Evolutionary conservation across 345 rosid genomes (phyloP).

Genomic region (Toxicodendron radicans): DNA sequence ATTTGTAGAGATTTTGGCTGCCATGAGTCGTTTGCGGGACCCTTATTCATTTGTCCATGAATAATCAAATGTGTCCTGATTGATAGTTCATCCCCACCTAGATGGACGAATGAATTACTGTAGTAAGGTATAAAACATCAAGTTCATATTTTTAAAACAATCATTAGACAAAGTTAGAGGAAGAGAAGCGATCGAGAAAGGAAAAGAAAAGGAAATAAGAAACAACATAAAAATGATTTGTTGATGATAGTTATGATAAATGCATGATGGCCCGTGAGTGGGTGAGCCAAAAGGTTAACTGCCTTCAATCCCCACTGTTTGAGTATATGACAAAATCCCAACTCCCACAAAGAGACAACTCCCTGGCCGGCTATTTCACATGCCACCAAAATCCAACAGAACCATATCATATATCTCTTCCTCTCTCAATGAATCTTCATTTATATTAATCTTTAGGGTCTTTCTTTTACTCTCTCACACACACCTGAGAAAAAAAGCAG

Average conservation of each 20-base stretch:
- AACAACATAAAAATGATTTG: conserved; percentile 30
- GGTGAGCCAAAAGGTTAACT: conserved; percentile 36
- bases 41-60: not conserved
- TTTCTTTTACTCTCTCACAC: conserved; percentile 10
- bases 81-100: not conserved
- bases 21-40: conserved; percentile 28
- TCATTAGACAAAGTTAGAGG: not conserved
- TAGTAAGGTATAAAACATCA: not conserved
- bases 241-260: conserved; percentile 26
- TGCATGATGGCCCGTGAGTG: conserved; percentile 40
- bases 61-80: not conserved
- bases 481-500: conserved; percentile 14
- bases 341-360: conserved; percentile 51
- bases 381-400: conserved; percentile 53
- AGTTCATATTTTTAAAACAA: not conserved
- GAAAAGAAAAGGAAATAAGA: not conserved
- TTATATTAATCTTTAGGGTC: not conserved
- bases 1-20: conserved; percentile 32
- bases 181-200: not conserved
- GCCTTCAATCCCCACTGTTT: conserved; percentile 29
- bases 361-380: conserved; percentile 66
- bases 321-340: conserved; percentile 45
- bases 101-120: not conserved
- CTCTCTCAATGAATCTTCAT: conserved; percentile 10
- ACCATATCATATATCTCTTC: not conserved